A percentile compares a stretch with the other conserved stretches of the same genome.
Evolutionary conservation across 2,329 filamentous ascomycete species (phyloP).

Genomic region (Aspergillus pseudoglaucus): DNA sequence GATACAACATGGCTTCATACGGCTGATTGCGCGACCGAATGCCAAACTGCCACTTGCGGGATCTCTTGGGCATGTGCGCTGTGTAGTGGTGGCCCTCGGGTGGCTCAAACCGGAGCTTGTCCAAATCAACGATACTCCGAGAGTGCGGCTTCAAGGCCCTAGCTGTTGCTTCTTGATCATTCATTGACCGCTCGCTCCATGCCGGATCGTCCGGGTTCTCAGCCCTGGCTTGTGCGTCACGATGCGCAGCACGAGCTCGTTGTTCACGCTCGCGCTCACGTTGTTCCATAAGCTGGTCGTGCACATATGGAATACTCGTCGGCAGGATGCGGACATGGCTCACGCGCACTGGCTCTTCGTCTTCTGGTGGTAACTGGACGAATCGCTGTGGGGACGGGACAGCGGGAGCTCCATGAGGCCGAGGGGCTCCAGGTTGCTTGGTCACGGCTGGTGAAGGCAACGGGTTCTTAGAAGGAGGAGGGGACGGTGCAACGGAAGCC

Average conservation of each 20-base stretch:
- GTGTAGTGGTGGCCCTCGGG: conserved; percentile 43
- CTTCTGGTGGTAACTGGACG: conserved; percentile 18
- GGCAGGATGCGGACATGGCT: conserved; percentile 90
- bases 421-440: conserved; percentile 9
- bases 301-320: conserved; percentile 82
- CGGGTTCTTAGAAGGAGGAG: conserved; percentile 21
- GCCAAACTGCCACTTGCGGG: conserved; percentile 94
- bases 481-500: conserved; percentile 20
- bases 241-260: conserved; percentile 19
- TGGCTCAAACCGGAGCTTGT: conserved; percentile 52
- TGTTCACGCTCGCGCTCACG: conserved; percentile 30
- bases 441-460: conserved; percentile 14
- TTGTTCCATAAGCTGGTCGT: conserved; percentile 78
- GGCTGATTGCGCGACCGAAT: conserved; percentile 92
- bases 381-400: conserved; percentile 10
- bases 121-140: conserved; percentile 61
- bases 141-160: conserved; percentile 81
- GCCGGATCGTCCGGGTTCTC: conserved; percentile 11
- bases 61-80: conserved; percentile 49
- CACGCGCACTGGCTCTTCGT: conserved; percentile 49
- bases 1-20: conserved; percentile 87
- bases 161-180: conserved; percentile 74
- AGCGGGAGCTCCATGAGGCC: conserved; percentile 9
- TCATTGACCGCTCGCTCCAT: conserved; percentile 38
- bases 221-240: conserved; percentile 9